Evolutionary conservation across 306 rosid species (phyloP).

Genomic region (Neltuma alba): DNA sequence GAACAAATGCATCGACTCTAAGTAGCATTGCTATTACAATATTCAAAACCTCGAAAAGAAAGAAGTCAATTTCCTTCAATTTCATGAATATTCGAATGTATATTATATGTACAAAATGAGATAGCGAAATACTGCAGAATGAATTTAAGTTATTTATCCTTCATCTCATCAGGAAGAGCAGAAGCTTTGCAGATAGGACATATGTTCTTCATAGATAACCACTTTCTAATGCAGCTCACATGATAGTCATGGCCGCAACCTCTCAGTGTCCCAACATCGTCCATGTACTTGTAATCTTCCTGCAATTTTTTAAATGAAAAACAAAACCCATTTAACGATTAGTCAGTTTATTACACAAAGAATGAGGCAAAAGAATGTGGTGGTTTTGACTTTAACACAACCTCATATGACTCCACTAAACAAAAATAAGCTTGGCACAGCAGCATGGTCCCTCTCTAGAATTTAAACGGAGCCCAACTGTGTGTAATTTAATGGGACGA

Average conservation of each 20-base stretch:
- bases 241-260: conserved; percentile 83
- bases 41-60: conserved; percentile 11
- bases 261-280: conserved; percentile 73
- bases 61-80: conserved; percentile 45
- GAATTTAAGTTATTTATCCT: conserved; percentile 48
- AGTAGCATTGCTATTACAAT: conserved; percentile 44
- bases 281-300: conserved; percentile 90
- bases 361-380: background rate
- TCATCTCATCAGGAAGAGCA: conserved; percentile 53
- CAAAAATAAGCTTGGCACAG: background rate
- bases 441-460: background rate
- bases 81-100: conserved; percentile 50
- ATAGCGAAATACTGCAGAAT: conserved; percentile 4
- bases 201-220: conserved; percentile 75
- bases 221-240: conserved; percentile 78
- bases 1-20: conserved; percentile 50
- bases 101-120: conserved; percentile 47
- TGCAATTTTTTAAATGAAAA: conserved; percentile 38
- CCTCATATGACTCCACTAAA: background rate
- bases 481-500: background rate
- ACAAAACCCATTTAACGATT: conserved; percentile 5
- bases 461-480: background rate
- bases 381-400: background rate
- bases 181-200: conserved; percentile 84
- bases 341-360: too few relatives aligned